Evolutionary conservation across 1,284 basidiomycete species (phyloP), one percentile per base, ranked within the genome.

Genomic region (Ustilago lituana): DNA sequence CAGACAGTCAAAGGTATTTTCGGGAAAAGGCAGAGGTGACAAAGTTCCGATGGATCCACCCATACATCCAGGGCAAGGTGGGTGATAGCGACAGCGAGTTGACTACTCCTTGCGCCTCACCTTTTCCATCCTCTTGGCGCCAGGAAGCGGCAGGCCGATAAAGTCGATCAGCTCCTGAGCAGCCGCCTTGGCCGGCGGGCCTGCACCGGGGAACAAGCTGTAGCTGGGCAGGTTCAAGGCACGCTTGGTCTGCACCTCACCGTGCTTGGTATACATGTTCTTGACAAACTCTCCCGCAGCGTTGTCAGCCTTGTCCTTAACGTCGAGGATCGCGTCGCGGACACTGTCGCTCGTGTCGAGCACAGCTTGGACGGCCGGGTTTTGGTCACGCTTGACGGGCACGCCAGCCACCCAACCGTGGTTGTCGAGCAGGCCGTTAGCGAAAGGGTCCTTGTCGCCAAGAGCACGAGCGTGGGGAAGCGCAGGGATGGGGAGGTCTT

Each of bases 181-280:
- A 2, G 36, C 54, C 14, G 45, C 54, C 41, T 61, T 70, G 9
- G 67, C 58, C 12, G 27, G 12, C 2, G 67, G 67, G 6, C 67
- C 67, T 1, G 57, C 17, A 14, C 67, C 67, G 5, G 67, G 67
- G 5, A 71, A 39, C 17, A 71, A 12, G 33, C 32, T 40, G 38
- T 46, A 53, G 7, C 53, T 29, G 9, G 67, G 58, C 3, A 71
- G 4, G 48, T 27, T 49, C 17, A 62, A 23, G 0, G 45, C 57
- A 15, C 57, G 33, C 40, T 53, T 61, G 22, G 27, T 43, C 47
- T 53, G 6, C 2, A 59, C 41, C 31, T 64, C 48, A n/a, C 43
- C 49, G 17, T 53, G 46, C 22, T 68, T 53, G 22, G 39, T 39
- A 55, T 70, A 70, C 51, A 70, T 51, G 56, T 57, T 64, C 66